Conservation (phyloP, 192 early-diverging fungal genomes). For the Oehlia diaphana region DNA sequence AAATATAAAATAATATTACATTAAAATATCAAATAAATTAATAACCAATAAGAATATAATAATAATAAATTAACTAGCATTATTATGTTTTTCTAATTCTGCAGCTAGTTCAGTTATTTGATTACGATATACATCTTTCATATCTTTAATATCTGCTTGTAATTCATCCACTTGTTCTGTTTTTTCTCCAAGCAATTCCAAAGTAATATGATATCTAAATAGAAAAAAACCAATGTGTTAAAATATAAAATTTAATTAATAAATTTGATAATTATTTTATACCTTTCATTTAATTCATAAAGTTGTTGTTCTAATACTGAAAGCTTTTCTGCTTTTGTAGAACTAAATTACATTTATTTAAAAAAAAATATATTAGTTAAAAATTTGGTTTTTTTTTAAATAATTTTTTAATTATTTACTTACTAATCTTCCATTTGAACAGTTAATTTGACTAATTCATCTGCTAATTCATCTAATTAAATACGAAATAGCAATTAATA, state of each 20-base stretch:
- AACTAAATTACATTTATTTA: neutral
- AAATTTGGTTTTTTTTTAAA: neutral
- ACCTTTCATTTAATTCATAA: conserved; percentile 58
- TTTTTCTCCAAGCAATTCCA: conserved; percentile 88
- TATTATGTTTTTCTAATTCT: conserved; percentile 39
- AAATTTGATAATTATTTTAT: neutral
- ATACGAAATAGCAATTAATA: neutral
- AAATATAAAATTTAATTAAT: neutral
- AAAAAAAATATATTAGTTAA: neutral
- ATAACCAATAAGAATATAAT: too few relatives aligned
- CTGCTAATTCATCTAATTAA: conserved; percentile 63
- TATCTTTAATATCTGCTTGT: conserved; percentile 72
- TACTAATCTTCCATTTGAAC: conserved; percentile 65
- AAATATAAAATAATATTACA: neutral
- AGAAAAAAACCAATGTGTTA: neutral
- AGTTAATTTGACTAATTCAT: conserved; percentile 70
- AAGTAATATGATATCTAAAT: conserved; percentile 61
- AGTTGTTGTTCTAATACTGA: conserved; percentile 52
- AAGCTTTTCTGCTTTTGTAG: conserved; percentile 33
- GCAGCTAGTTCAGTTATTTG: conserved; percentile 63
- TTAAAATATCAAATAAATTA: neutral
- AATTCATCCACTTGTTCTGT: conserved; percentile 86
- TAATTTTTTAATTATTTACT: conserved; percentile 29
- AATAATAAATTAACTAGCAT: neutral
- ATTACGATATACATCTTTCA: conserved; percentile 71